Evolutionary conservation across 768 basidiomycete genomes (phyloP).

Genomic region (Pluteus cervinus): DNA sequence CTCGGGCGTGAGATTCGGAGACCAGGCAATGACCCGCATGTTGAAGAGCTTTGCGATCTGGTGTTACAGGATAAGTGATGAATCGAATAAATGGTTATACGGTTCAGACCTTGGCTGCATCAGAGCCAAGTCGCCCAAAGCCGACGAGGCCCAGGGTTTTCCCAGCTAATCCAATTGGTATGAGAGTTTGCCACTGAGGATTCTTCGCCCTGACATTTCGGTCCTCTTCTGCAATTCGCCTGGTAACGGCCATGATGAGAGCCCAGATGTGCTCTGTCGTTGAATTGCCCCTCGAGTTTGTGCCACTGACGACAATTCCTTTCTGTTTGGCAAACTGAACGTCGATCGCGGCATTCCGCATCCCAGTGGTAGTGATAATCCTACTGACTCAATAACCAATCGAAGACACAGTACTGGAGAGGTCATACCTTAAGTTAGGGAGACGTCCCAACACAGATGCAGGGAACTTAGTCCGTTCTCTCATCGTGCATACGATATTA

Average conservation of each 20-base stretch:
- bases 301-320: conserved; percentile 49
- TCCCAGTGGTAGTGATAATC: conserved; percentile 54
- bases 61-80: not conserved
- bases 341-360: conserved; percentile 44
- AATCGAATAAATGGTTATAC: not conserved
- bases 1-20: conserved; percentile 54
- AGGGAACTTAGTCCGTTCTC: conserved; percentile 58
- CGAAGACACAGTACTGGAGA: not conserved
- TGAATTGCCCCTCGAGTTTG: conserved; percentile 33
- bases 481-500: conserved; percentile 58
- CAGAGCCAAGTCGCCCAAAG: conserved; percentile 49
- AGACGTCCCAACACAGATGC: conserved; percentile 43
- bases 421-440: conserved; percentile 43
- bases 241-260: conserved; percentile 42
- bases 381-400: conserved; percentile 14
- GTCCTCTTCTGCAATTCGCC: conserved; percentile 46
- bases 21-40: conserved; percentile 61
- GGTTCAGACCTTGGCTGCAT: conserved; percentile 38
- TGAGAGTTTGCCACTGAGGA: conserved; percentile 46
- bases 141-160: conserved; percentile 58
- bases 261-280: conserved; percentile 68
- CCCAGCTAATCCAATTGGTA: conserved; percentile 46
- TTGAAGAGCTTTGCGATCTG: conserved; percentile 55
- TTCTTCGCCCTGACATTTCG: conserved; percentile 37
- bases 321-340: conserved; percentile 36